Evolutionary conservation across 345 rosid genomes (phyloP), one percentile per base, ranked within the genome.

Genomic region (Turnera subulata): DNA sequence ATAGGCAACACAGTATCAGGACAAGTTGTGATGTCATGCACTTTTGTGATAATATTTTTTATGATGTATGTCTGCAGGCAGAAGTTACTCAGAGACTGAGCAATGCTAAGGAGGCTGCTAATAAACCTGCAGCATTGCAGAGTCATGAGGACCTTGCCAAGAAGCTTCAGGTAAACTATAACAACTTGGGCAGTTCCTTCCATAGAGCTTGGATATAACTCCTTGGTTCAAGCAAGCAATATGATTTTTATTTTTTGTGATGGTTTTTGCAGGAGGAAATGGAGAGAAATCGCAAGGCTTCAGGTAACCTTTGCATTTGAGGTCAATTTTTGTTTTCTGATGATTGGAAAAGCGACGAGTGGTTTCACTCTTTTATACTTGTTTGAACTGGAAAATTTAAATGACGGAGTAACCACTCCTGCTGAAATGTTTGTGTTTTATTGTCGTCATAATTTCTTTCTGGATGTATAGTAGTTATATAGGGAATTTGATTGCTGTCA

Each of bases 131-230:
- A 48, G 84, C 70, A 44, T 50, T 84, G 66, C 92, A 80, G 69
- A 81, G 90, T 74, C 99, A 94, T 55, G 96, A 85, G 80, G 96
- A 90, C 74, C 92, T 94, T 44, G 99, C 97, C 48, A 88, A 65
- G 84, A 94, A 90, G 81, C 87, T 94, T 78, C 90, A 94, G 84
- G 99, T 88, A 64, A 64, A 35, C 38, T 44, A 5, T 25, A 19
- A 22, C 55, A 23, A 21, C 8, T 38, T 20, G 13, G 16, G 13
- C 15, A 7, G 39, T 12, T 23, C 25, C 33, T 12, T 21, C 35
- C 17, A 23, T 24, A 49, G 33, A n/a, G 14, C n/a, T 22, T 42
- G 25, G 24, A 40, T 24, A 11, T 24, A 14, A 17, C 13, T 0
- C 35, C 6, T n/a, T 49, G 11, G 33, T 55, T 55, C 17, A 13